phyloP scores from a whole-genome alignment of 108 stramenopile genomes.

The Stephanodiscus triporus region DNA sequence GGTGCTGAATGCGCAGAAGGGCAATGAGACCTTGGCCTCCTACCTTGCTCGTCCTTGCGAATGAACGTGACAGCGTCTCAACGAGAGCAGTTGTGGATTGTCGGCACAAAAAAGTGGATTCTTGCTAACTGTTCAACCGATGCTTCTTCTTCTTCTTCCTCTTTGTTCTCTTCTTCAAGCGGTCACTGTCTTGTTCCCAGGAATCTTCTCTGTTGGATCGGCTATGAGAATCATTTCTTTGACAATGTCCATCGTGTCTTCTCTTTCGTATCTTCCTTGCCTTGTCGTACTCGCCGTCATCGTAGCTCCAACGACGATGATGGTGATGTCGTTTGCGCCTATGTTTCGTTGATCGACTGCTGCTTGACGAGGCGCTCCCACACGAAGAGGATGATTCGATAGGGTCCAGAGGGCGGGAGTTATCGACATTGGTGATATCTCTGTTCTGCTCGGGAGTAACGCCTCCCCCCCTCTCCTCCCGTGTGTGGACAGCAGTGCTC shows the following conservation, averaged over 20 bases:
- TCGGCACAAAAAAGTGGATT: no score
- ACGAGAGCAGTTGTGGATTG: no score
- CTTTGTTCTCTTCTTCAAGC: neutral
- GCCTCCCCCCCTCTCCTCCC: neutral
- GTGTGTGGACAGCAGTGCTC: neutral
- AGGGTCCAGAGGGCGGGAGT: neutral
- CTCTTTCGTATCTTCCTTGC: neutral
- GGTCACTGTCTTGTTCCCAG: neutral
- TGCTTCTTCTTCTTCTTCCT: conserved; percentile 6
- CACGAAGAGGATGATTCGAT: conserved; percentile 6
- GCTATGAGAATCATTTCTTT: neutral
- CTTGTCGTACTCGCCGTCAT: neutral
- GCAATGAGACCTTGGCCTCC: conserved; percentile 55
- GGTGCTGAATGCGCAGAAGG: conserved; percentile 93
- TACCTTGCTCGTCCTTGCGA: no score
- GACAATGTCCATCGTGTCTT: neutral
- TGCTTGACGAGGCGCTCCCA: neutral
- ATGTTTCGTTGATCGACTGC: neutral
- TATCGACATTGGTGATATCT: neutral
- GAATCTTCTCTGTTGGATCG: neutral
- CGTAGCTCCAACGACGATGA: neutral
- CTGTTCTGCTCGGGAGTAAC: neutral
- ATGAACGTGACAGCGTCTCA: no score
- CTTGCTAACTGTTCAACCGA: no score
- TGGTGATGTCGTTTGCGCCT: neutral